phyloP scores from a whole-genome alignment of 2,329 filamentous ascomycete species.

The Emmonsiellopsis sp. region DNA sequence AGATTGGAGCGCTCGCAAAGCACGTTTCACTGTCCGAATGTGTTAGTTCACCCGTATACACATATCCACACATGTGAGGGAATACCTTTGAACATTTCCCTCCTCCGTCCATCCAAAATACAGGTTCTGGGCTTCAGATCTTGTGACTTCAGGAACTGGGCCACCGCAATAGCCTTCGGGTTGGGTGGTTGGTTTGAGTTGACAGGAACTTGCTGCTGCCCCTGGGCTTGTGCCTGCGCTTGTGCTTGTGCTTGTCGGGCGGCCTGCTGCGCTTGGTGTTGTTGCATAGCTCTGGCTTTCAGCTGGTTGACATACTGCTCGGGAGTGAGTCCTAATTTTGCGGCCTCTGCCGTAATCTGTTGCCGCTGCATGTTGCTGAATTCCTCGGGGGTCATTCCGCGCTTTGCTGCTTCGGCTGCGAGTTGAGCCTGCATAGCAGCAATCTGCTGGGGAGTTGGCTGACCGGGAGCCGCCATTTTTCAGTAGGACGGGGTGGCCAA shows the following conservation, averaged over 20 bases:
- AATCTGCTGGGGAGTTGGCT: conserved; percentile 74
- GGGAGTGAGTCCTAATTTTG: conserved; percentile 44
- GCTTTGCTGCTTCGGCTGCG: conserved; percentile 70
- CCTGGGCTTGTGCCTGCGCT: conserved; percentile 13
- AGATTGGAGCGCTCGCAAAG: conserved; percentile 79
- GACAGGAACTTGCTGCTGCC: conserved; percentile 37
- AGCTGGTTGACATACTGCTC: conserved; percentile 40
- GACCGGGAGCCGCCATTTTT: conserved; percentile 24
- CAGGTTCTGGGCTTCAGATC: conserved; percentile 82
- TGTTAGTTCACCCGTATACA: background rate
- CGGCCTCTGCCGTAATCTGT: conserved; percentile 35
- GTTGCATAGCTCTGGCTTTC: conserved; percentile 22
- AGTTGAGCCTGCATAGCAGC: conserved; percentile 74
- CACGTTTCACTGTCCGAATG: conserved; percentile 68
- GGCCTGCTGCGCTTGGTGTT: conserved; percentile 28
- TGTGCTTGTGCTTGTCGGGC: conserved; percentile 30
- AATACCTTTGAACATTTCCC: conserved; percentile 92
- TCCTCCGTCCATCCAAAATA: conserved; percentile 90
- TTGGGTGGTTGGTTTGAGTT: conserved; percentile 58
- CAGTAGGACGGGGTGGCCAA: background rate
- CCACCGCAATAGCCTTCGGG: conserved; percentile 78
- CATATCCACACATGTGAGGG: background rate
- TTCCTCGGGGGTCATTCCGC: conserved; percentile 74
- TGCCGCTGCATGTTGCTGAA: conserved; percentile 58
- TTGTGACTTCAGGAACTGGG: conserved; percentile 75